phyloP scores from a whole-genome alignment of 768 basidiomycete species.

The Cubamyces lactineus region DNA sequence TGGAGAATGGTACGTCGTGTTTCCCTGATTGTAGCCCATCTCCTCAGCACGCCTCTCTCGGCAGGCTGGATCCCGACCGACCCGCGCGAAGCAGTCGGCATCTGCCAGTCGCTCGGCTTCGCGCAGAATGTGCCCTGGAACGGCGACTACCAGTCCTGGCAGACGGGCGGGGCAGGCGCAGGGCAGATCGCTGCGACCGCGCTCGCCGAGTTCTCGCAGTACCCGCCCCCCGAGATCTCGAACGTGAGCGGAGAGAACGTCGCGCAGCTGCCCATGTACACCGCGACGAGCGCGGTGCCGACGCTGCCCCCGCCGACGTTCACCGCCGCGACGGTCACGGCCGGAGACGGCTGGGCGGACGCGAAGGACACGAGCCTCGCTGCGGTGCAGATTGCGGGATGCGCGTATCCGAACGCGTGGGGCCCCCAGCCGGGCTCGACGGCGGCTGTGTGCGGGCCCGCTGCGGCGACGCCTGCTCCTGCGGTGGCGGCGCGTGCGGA shows the following conservation, averaged over 20 bases:
- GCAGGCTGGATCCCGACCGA: constrained; percentile 73
- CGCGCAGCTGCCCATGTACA: constrained; percentile 62
- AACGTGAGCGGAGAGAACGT: constrained; percentile 45
- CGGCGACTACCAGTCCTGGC: constrained; percentile 63
- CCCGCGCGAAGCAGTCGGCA: constrained; percentile 66
- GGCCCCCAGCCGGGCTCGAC: constrained; percentile 26
- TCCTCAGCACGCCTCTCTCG: background rate
- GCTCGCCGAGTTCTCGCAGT: constrained; percentile 47
- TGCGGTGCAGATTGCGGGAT: constrained; percentile 63
- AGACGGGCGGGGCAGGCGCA: constrained; percentile 67
- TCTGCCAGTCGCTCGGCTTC: constrained; percentile 60
- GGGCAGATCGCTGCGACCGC: constrained; percentile 49
- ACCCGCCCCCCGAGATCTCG: constrained; percentile 57
- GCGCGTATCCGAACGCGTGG: constrained; percentile 67
- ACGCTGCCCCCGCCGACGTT: constrained; percentile 61
- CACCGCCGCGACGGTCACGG: constrained; percentile 42
- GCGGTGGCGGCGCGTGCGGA: constrained; percentile 9
- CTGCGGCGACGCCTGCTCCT: constrained; percentile 12
- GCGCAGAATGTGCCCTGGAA: constrained; percentile 45
- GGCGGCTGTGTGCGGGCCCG: constrained; percentile 25
- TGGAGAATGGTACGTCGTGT: constrained; percentile 51
- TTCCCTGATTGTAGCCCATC: background rate
- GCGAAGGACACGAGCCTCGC: constrained; percentile 52
- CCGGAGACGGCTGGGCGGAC: constrained; percentile 62
- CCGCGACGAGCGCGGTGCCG: constrained; percentile 57